Conservation (phyloP, 441 rosid genomes). For the Geranium incanum region DNA sequence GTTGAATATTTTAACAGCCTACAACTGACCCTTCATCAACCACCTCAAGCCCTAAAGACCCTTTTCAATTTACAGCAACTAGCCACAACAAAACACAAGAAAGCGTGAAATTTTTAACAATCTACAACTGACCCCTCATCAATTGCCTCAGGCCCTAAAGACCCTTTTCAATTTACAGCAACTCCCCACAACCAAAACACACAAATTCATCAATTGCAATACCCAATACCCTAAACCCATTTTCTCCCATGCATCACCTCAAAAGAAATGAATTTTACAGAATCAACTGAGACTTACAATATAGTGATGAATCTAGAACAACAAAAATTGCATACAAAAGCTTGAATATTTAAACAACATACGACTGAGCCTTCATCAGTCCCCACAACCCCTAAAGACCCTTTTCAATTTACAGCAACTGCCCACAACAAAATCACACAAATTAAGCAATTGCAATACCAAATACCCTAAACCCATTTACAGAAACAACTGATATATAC, state of each 20-base stretch:
- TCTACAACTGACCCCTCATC: not conserved
- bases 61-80: not conserved
- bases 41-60: not conserved
- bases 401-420: not conserved
- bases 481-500: not conserved
- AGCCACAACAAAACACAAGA: not conserved
- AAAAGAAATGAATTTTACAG: not conserved
- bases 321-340: not conserved
- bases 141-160: not conserved
- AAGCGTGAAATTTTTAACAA: not conserved
- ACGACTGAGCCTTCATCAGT: not conserved
- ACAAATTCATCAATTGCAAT: not conserved
- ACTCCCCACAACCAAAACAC: not conserved
- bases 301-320: not conserved
- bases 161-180: not conserved
- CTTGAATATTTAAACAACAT: not conserved
- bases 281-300: not conserved
- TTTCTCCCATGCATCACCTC: too few species aligned
- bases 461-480: not conserved
- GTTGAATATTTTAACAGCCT: not conserved
- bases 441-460: not conserved
- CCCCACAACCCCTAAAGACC: not conserved
- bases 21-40: not conserved
- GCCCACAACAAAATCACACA: not conserved
- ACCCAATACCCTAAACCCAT: too few species aligned